Conservation (phyloP, 306 rosid genomes). For the Senna siamea region DNA sequence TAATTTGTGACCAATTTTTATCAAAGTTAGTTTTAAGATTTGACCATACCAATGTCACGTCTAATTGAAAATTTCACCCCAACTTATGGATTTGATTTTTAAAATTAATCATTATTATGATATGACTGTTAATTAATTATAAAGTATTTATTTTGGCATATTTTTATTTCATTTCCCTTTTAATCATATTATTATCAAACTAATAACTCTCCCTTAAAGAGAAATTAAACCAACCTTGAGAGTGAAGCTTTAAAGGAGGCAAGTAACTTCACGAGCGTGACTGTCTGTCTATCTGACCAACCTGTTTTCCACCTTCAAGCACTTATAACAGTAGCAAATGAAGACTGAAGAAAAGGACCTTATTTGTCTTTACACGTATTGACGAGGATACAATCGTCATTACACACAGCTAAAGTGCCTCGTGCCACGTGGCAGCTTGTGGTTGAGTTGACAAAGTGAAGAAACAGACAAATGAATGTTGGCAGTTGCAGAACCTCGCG, state of each 20-base stretch:
- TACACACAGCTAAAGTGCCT: not conserved
- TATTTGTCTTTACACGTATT: not conserved
- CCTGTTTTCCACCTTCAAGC: not conserved
- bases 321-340: not conserved
- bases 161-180: not conserved
- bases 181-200: not conserved
- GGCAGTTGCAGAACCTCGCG: conserved; percentile 44
- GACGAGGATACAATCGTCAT: conserved; percentile 16
- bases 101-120: too few relatives aligned
- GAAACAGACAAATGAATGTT: not conserved
- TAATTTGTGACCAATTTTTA: too few relatives aligned
- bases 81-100: too few relatives aligned
- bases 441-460: conserved; percentile 4
- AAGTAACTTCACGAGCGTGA: not conserved
- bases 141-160: not conserved
- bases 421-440: conserved; percentile 39
- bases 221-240: not conserved
- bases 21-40: too few relatives aligned
- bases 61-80: too few relatives aligned
- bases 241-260: not conserved
- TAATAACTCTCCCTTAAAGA: conserved; percentile 14
- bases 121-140: not conserved
- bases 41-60: too few relatives aligned
- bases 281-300: not conserved
- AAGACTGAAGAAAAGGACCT: not conserved